Base-by-base conservation (phyloP, 2,329 filamentous ascomycete species). In the Fusarium acutatum region DNA sequence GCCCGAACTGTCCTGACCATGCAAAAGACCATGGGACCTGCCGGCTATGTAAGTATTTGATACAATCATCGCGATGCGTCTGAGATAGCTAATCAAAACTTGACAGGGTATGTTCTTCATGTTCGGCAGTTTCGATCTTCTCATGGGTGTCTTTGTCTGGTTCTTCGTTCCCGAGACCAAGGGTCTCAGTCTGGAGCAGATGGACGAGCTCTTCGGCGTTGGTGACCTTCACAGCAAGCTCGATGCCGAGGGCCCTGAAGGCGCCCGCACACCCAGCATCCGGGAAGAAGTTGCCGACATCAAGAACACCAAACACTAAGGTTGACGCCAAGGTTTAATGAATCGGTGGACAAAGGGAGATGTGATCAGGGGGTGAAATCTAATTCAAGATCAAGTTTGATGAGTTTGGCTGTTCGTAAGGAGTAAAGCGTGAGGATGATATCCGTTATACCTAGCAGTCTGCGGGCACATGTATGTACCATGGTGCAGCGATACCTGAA, bases 121-220 rank as follows among this genome's bases (percentile, higher is more conserved):
- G 76, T 94, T 92, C 80, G 88, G 90, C 15, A 86, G 81, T 60
- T 93, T 93, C 80, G 91, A 90, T 79, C 86, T 91, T 75, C 78
- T 85, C 74, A 92, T 93, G 88, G 88, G 88, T 69, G 71, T 91
- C 60, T 92, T 91, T 77, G 89, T 90, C 44, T 92, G 86, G 85
- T 90, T 92, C 83, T 87, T 91, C 70, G 86, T 93, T 24, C 92
- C 92, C 0, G 92, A 94, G 82, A 94, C 92, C 17, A 93, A 93
- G 84, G 91, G 91, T 40, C 78, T 87, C 65, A 84, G 84, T 47
- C 83, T 92, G 67, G 90, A 92, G 81, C 88, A 87, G 80, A 91
- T 92, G 89, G 89, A 92, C 78, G 88, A 91, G 75, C 83, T 92
- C 22, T 92, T 92, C 78, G 90, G 90, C 50, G 84, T 90, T 54